Evolutionary conservation across 345 rosid species (phyloP).

Genomic region (Moricandia moricandioides): DNA sequence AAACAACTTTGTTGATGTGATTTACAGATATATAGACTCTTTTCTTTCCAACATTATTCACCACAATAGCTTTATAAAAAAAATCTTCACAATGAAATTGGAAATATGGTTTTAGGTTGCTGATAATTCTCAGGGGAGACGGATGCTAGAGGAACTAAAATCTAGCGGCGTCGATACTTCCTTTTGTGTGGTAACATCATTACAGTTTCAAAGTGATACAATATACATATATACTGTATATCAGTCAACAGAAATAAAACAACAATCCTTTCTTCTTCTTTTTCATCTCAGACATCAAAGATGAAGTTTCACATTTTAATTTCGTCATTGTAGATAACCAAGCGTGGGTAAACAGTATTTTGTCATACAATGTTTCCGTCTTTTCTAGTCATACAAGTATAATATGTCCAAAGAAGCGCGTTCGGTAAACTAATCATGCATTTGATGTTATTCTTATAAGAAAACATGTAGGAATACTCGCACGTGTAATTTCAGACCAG

Average conservation of each 20-base stretch:
- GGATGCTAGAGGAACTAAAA: slow-evolving; percentile 55
- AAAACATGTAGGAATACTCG: slow-evolving; percentile 72
- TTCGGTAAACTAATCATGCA: neutral
- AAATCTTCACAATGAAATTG: neutral
- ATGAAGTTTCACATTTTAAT: slow-evolving; percentile 77
- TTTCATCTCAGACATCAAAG: slow-evolving; percentile 56
- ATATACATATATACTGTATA: neutral
- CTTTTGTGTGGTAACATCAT: slow-evolving; percentile 50
- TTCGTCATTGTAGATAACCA: slow-evolving; percentile 77
- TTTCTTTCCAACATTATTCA: neutral
- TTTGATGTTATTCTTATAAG: neutral
- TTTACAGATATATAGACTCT: neutral
- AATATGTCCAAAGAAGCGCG: neutral
- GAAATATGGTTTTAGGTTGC: slow-evolving; percentile 43
- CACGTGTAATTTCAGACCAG: slow-evolving; percentile 85
- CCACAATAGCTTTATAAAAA: neutral
- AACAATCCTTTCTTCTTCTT: neutral
- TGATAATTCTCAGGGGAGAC: slow-evolving; percentile 54
- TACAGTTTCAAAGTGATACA: neutral
- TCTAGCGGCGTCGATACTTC: slow-evolving; percentile 64
- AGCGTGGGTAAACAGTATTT: slow-evolving; percentile 50
- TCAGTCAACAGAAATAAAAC: neutral
- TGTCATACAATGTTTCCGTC: neutral
- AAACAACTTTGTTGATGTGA: neutral
- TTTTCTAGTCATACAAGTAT: neutral